Evolutionary conservation across 2,329 filamentous ascomycete species (phyloP).

Genomic region (Neospermospora avenae): DNA sequence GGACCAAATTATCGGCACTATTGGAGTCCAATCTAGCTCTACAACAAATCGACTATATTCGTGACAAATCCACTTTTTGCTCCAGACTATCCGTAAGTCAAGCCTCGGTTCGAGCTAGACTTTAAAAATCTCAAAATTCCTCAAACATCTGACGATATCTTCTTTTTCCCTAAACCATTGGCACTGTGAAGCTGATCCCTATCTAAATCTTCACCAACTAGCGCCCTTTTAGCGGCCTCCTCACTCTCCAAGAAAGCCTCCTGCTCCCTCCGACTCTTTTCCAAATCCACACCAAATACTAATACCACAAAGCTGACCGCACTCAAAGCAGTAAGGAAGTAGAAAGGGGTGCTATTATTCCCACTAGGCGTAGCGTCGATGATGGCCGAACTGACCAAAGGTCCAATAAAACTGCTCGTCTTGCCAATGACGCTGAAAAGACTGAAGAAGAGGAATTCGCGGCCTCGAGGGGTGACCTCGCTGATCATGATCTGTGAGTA

Average conservation of each 20-base stretch:
- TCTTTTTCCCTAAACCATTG: neutral
- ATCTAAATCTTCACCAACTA: neutral
- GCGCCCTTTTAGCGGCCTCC: conserved; percentile 27
- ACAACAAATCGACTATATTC: too few species aligned
- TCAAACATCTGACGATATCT: neutral
- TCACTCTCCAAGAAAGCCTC: conserved; percentile 46
- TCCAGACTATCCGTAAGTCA: neutral
- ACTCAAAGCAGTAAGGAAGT: conserved; percentile 60
- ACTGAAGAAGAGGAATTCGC: conserved; percentile 69
- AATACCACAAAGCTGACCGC: conserved; percentile 52
- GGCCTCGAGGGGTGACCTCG: conserved; percentile 8
- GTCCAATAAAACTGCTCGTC: conserved; percentile 65
- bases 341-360: conserved; percentile 61
- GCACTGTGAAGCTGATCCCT: neutral
- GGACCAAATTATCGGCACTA: too few species aligned
- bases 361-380: conserved; percentile 56
- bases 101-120: conserved; percentile 11
- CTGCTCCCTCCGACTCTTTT: conserved; percentile 59
- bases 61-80: too few species aligned
- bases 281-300: conserved; percentile 55
- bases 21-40: too few species aligned
- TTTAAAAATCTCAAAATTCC: neutral
- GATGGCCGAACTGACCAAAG: conserved; percentile 65
- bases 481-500: conserved; percentile 13
- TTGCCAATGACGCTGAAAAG: conserved; percentile 68